Percentiles rank a stretch among this genome's conserved stretches.
Evolutionary conservation across 2,329 filamentous ascomycete genomes (phyloP).

Genomic region (Nothopassalora personata): DNA sequence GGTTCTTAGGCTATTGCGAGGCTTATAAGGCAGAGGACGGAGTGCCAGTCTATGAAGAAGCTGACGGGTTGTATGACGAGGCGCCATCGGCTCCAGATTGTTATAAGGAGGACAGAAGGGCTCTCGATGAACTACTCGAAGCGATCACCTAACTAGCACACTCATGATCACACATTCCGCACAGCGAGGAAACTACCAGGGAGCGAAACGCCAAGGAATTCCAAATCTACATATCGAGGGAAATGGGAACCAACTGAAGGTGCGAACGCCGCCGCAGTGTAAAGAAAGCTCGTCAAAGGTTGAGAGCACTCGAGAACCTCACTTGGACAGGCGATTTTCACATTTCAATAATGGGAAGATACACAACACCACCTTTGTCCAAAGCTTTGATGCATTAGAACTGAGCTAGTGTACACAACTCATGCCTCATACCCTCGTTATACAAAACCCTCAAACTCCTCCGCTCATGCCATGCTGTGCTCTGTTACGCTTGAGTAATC

Average conservation of each 20-base stretch:
- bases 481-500: background rate
- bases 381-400: background rate
- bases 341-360: background rate
- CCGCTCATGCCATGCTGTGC: background rate
- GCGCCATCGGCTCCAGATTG: background rate
- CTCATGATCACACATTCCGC: too few relatives aligned
- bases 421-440: slow-evolving; percentile 5
- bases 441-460: background rate
- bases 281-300: too few relatives aligned
- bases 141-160: background rate
- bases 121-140: background rate
- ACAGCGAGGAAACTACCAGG: too few relatives aligned
- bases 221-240: too few relatives aligned
- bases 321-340: too few relatives aligned
- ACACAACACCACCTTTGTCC: background rate
- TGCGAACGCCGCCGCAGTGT: too few relatives aligned
- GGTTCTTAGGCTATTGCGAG: background rate
- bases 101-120: background rate
- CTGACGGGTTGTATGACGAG: background rate
- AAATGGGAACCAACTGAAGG: too few relatives aligned
- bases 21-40: background rate
- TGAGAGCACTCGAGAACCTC: too few relatives aligned
- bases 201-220: too few relatives aligned
- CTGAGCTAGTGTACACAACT: slow-evolving; percentile 12
- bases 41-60: background rate